Evolutionary conservation across 257 asterid species (phyloP), one percentile per base, ranked within the genome.

Genomic region (Capsicum pubescens): DNA sequence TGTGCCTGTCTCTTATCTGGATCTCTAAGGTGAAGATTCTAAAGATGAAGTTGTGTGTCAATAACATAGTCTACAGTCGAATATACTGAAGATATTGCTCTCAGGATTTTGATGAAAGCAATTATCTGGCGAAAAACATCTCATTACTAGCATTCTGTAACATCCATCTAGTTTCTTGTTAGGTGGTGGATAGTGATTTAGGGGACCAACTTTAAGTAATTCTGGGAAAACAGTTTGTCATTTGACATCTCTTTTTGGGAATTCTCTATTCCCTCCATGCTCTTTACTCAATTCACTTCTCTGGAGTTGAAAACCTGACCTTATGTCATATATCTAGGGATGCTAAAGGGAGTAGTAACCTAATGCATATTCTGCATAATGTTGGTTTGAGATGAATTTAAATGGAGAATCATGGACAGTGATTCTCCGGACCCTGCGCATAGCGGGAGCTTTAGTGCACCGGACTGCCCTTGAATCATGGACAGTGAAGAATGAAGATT

Each of bases 1-100:
- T 12, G n/a, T 72, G 6, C 35, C 79, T 71, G 17, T 26, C 35
- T 19, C 79, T 46, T 71, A n/a, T 71, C 58, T 46, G 79, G 79
- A 10, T 71, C 54, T n/a, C 39, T 46, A 46, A 46, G n/a, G 79
- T 71, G 58, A 71, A n/a, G 0, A 44, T 17, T 71, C 58, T 42
- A 69, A 46, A 69, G 35, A 70, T 70, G 15, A 71, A 46, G 1
- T 46, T 46, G 39, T 3, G 79, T 17, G 36, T 71, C 39, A 46
- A 10, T n/a, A 46, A n/a, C 57, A 71, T 46, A 17, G 55, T n/a
- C 57, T 58, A 71, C 11, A 71, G n/a, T 71, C 58, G n/a, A 71
- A 46, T 10, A 46, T 10, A 46, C 11, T 46, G 59, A 44, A 71
- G 6, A 17, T 71, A 46, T 71, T 0, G 58, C 10, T 10, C 7